Base-by-base conservation (phyloP, 1,284 basidiomycete genomes). In the Ceratobasidium sp. region DNA sequence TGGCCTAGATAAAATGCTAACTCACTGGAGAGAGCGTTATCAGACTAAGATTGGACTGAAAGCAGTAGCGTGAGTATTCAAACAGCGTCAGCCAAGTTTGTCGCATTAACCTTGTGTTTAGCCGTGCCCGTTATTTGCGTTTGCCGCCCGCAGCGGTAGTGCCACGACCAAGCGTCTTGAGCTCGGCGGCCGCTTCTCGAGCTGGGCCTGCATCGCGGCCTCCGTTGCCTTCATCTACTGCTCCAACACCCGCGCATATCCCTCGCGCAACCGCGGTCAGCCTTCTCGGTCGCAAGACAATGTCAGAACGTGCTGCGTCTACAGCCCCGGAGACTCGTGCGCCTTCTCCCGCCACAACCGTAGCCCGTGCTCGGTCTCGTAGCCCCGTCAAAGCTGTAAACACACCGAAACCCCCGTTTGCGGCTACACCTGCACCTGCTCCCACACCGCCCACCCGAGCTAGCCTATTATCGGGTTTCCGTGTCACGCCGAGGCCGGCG, bases 1-100 rank as follows among this genome's bases (percentile, higher is more conserved):
- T 49, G 19, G 49, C 77, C 14, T 77, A 94, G 92, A 84, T 64
- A 86, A 83, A 80, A 84, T 80, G 56, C 84, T 93, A 72, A 85
- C 86, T 54, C 88, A 85, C 76, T 94, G 92, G 92, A 78, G 84
- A 29, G 86, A 89, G 80, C 84, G 84, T 7, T 88, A 92, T 78
- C 86, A 86, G 79, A 88, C 87, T 24, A 92, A 90, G 80, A 85
- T 89, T 49, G 89, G 90, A 53, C 85, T 91, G 51, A 93, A 92
- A 81, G 91, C 92, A 74, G 89, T 93, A 69, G 91, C 90, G 92
- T 94, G 81, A 84, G 92, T 88, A 58, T 74, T 56, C 29, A 53
- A 41, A 51, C 41, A 13, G 24, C 16, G 49, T 24, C 19, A 11
- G 16, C 37, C 13, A 76, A 78, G 41, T 34, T 31, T 13, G 6